Evolutionary conservation across 2,329 filamentous ascomycete species (phyloP).

Genomic region (Monosporascus sp.): DNA sequence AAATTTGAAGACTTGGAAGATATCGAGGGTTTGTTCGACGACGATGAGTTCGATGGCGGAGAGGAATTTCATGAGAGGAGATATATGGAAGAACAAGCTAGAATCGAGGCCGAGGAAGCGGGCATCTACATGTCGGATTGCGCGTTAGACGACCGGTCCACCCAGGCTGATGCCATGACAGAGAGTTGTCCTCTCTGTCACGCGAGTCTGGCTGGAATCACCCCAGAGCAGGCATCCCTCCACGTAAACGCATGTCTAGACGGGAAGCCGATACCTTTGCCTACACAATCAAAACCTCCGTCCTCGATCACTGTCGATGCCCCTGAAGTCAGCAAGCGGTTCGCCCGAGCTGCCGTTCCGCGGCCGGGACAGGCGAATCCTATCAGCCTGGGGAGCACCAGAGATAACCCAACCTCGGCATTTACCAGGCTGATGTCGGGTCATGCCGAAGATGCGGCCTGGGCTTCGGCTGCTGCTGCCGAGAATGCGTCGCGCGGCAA

Average conservation of each 20-base stretch:
- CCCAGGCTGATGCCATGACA: conserved; percentile 24
- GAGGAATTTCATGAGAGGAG: conserved; percentile 61
- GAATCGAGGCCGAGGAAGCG: conserved; percentile 55
- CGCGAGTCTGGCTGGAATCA: conserved; percentile 53
- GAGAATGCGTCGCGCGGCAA: conserved; percentile 76
- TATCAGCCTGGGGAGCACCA: conserved; percentile 48
- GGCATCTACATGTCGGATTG: conserved; percentile 32
- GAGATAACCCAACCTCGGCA: conserved; percentile 54
- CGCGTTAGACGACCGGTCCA: conserved; percentile 23
- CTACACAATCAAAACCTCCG: conserved; percentile 17
- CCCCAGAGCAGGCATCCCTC: conserved; percentile 61
- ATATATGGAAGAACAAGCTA: conserved; percentile 72
- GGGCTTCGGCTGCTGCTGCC: conserved; percentile 77
- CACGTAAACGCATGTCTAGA: conserved; percentile 95
- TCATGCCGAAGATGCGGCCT: conserved; percentile 84
- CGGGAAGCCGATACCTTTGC: conserved; percentile 62
- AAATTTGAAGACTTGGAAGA: conserved; percentile 30
- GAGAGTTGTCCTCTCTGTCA: conserved; percentile 73
- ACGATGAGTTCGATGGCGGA: conserved; percentile 46
- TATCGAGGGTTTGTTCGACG: conserved; percentile 36
- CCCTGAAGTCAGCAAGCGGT: conserved; percentile 47
- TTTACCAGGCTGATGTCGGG: conserved; percentile 92
- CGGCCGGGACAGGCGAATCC: conserved; percentile 78
- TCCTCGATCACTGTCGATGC: conserved; percentile 27
- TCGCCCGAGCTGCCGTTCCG: conserved; percentile 63